Conservation (phyloP, 495 filamentous ascomycete genomes). For the Hapsidospora chrysogenum region DNA sequence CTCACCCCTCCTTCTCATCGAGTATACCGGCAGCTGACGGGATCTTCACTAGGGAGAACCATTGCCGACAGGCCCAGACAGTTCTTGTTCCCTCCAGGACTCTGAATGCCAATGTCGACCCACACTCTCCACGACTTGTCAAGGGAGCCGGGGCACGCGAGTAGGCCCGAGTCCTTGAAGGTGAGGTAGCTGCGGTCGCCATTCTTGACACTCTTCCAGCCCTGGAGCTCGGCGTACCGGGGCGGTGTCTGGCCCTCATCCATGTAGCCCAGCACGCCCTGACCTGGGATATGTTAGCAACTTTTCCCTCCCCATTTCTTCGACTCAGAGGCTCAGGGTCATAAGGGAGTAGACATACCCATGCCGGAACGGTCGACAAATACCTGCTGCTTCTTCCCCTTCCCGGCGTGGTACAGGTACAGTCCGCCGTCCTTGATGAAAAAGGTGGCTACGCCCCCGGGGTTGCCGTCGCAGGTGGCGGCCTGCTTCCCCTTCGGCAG, state of each 20-base stretch:
- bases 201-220: slow-evolving; percentile 22
- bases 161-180: slow-evolving; percentile 23
- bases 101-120: slow-evolving; percentile 19
- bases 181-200: slow-evolving; percentile 26
- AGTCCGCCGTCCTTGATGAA: slow-evolving; percentile 28
- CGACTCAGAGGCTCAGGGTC: neutral
- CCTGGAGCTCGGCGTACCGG: slow-evolving; percentile 22
- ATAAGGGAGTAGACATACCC: slow-evolving; percentile 4
- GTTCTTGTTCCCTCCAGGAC: slow-evolving; percentile 26
- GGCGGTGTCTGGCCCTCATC: slow-evolving; percentile 20
- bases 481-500: slow-evolving; percentile 15
- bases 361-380: slow-evolving; percentile 37
- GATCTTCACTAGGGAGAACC: slow-evolving; percentile 7
- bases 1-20: too few relatives aligned
- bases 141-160: slow-evolving; percentile 33
- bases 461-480: slow-evolving; percentile 25
- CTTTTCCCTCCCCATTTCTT: neutral
- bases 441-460: slow-evolving; percentile 27
- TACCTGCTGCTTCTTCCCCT: slow-evolving; percentile 26
- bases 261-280: slow-evolving; percentile 33
- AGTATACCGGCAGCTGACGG: slow-evolving; percentile 4
- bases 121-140: slow-evolving; percentile 29
- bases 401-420: slow-evolving; percentile 21
- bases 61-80: slow-evolving; percentile 26
- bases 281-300: too few relatives aligned